Evolutionary conservation across 2,329 filamentous ascomycete species (phyloP).

Genomic region (Aureobasidium sp.): DNA sequence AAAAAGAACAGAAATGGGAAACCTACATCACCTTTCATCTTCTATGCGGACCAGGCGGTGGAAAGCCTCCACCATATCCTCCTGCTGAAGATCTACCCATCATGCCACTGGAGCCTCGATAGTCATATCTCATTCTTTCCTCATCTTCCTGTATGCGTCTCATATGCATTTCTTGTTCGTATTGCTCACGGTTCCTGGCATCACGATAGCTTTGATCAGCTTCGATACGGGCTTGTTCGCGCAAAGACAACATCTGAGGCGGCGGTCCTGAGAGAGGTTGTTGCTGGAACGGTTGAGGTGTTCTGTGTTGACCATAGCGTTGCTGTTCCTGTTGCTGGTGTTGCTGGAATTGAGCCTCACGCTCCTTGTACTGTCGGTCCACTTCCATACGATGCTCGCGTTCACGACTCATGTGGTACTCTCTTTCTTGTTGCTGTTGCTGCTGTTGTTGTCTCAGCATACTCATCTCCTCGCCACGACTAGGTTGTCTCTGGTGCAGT

Average conservation of each 20-base stretch:
- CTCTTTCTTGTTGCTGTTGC: constrained; percentile 14
- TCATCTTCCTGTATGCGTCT: constrained; percentile 6
- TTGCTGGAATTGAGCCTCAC: constrained; percentile 4
- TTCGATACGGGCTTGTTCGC: constrained; percentile 5
- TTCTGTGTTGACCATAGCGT: background rate
- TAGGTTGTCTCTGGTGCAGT: constrained; percentile 20
- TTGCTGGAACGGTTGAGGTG: background rate
- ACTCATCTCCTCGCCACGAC: constrained; percentile 19
- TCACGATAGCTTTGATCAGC: constrained; percentile 5
- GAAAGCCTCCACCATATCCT: background rate
- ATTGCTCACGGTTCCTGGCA: background rate
- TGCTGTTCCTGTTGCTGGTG: constrained; percentile 8
- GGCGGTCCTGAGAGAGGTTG: background rate
- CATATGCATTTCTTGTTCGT: background rate
- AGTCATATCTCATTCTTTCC: constrained; percentile 8
- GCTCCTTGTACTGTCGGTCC: constrained; percentile 9
- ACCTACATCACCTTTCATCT: background rate
- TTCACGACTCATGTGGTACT: constrained; percentile 1
- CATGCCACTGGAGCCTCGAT: background rate
- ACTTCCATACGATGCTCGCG: constrained; percentile 8
- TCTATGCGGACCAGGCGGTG: background rate
- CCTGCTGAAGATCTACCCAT: background rate
- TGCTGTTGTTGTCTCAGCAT: constrained; percentile 12
- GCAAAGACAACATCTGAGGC: background rate
- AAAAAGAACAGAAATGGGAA: background rate